Base-by-base conservation (phyloP, 140 eudicot genomes). In the Bidens hawaiensis region DNA sequence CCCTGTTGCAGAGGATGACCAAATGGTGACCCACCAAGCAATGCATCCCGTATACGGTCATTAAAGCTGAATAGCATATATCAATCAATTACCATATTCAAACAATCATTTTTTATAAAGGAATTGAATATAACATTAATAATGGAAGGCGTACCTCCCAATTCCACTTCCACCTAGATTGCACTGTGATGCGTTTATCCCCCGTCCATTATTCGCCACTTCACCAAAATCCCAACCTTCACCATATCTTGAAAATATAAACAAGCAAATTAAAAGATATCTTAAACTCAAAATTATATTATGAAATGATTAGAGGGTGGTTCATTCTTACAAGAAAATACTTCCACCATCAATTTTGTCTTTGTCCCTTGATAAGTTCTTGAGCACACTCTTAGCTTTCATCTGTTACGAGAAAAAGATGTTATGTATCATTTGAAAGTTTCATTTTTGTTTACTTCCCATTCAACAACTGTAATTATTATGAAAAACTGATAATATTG, bases 191-290 rank as follows among this genome's bases (percentile, higher is more conserved):
- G 99, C 95, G 78, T 93, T 88, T 48, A 83, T 30, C 52, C 99
- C 99, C 42, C 99, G 89, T 31, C 84, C 99, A 67, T 85, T 88
- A 18, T 82, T 82, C 48, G 95, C 93, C 68, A 93, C 99, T 71
- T 93, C 99, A 67, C 96, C 99, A 56, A 87, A 91, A 78, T 91
- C 88, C 99, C 96, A 91, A 60, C 99, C 99, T 81, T 91, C 99
- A 45, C 99, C 99, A 75, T 93, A 93, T 72, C 99, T n/a, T 93
- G 62, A 61, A 67, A 72, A 58, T 11, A 11, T 9, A 2, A 18
- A 8, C 10, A 11, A 23, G 41, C 15, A 68, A 43, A 2, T 43
- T 28, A 19, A 24, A n/a, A 13, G 14, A 21, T 8, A 34, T 19
- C 7, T 13, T 38, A 11, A 59, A 14, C 19, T 18, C 16, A 15